Conservation (phyloP, 306 rosid genomes). For the Herpetospermum pedunculosum region DNA sequence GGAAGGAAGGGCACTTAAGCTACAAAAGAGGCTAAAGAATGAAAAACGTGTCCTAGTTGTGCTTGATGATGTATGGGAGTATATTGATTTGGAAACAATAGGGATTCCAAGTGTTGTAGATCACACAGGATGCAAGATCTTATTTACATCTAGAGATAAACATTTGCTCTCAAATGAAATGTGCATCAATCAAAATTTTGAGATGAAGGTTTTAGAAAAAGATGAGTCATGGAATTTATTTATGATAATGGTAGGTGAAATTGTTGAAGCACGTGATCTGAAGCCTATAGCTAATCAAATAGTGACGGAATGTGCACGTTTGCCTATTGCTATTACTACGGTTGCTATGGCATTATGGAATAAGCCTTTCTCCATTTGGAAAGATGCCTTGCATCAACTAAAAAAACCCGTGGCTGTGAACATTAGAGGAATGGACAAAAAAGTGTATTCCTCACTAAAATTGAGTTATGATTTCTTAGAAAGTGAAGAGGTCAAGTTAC, state of each 20-base stretch:
- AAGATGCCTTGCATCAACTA: not conserved
- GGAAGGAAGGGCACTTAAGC: too few relatives aligned
- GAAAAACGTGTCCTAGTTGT: not conserved
- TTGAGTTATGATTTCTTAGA: not conserved
- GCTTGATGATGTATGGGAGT: not conserved
- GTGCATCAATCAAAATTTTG: not conserved
- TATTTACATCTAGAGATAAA: not conserved
- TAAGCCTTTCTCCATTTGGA: not conserved
- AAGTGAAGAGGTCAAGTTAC: not conserved
- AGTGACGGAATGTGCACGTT: slow-evolving; percentile 20
- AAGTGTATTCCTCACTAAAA: not conserved
- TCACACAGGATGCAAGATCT: not conserved
- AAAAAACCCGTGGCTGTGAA: not conserved
- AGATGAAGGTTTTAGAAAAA: not conserved
- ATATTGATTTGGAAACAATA: not conserved
- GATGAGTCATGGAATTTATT: not conserved
- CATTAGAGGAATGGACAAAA: not conserved
- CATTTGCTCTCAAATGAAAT: not conserved
- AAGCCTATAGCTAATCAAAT: not conserved
- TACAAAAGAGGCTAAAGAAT: too few relatives aligned
- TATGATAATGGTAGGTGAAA: not conserved
- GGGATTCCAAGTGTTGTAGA: not conserved
- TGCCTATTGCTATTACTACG: slow-evolving; percentile 30
- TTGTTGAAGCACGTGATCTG: not conserved
- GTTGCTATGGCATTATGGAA: slow-evolving; percentile 13